Base-by-base conservation (phyloP, 495 filamentous ascomycete genomes). In the Astrothelium subdiscretum region DNA sequence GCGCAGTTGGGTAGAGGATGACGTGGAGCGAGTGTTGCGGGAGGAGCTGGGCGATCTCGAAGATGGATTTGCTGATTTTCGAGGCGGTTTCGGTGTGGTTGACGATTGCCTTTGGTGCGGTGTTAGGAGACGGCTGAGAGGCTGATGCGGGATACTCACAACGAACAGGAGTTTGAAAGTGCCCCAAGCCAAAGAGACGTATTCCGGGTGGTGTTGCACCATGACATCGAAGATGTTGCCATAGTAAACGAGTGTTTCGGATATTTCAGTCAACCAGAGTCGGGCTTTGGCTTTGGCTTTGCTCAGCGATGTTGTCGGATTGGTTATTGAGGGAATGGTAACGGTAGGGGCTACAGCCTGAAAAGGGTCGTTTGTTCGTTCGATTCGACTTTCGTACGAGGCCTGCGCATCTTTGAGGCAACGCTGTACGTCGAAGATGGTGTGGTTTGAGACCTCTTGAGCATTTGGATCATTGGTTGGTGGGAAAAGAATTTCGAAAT, bases 121-220 rank as follows among this genome's bases (percentile, higher is more conserved):
- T n/a, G n/a, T n/a, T n/a, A n/a, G n/a, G n/a, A n/a, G n/a, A n/a
- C n/a, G n/a, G n/a, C n/a, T n/a, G n/a, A n/a, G n/a, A n/a, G n/a
- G n/a, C n/a, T n/a, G n/a, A n/a, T n/a, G n/a, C n/a, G n/a, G n/a
- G 0, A 6, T 26, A 18, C 57, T 20, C 35, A 72, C 70, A 1
- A 59, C 40, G 44, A 71, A 67, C 3, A 72, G 24, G 29, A 73
- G 66, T 43, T 72, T 75, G 62, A 73, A 66, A 1, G 70, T 59
- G n/a, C 73, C 74, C 69, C 69, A 76, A 4, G 60, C 74, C 15
- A 74, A 59, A 2, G 74, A 70, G 10, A 69, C 71, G 38, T 76
- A 76, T 59, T 76, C 69, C 12, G 72, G 74, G 61, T 73, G 62
- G n/a, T 65, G 59, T 31, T 65, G 59, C 18, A 58, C 58, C 27